A percentile compares a stretch with the other conserved stretches of the same genome.
phyloP scores from a whole-genome alignment of 208 protist genomes.

The Leishmania turanica region DNA sequence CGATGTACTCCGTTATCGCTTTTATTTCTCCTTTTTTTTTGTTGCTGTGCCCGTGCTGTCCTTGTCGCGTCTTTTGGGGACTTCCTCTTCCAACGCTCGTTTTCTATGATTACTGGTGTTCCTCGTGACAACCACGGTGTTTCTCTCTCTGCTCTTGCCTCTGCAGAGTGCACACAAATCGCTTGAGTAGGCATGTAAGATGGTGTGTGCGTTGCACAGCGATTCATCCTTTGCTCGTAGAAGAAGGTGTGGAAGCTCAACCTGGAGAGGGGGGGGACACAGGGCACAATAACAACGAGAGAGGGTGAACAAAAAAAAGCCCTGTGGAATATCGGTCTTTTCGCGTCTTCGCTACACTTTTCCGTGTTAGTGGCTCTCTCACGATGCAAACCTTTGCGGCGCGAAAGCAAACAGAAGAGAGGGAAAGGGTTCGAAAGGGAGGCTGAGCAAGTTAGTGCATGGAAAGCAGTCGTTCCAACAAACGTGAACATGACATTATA shows the following conservation, averaged over 20 bases:
- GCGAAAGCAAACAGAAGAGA: background rate
- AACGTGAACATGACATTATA: background rate
- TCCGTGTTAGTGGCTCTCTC: background rate
- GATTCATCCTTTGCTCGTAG: background rate
- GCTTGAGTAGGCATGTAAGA: background rate
- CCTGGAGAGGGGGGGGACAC: background rate
- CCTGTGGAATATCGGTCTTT: background rate
- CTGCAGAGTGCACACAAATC: background rate
- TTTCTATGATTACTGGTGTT: background rate
- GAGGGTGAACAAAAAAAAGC: background rate
- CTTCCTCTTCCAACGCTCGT: background rate
- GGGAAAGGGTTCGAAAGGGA: background rate
- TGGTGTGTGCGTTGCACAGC: background rate
- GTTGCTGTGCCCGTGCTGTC: too few relatives aligned
- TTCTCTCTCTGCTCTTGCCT: background rate
- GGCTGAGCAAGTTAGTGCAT: background rate
- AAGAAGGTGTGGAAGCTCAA: background rate
- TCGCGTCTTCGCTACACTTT: background rate
- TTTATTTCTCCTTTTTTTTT: background rate
- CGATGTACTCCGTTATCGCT: background rate
- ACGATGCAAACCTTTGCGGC: background rate
- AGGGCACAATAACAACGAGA: background rate
- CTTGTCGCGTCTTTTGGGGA: background rate
- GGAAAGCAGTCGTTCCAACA: background rate
- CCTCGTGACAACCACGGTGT: background rate